Evolutionary conservation across 2,329 filamentous ascomycete genomes (phyloP), one percentile per base, ranked within the genome.

Genomic region (Epichloe uncinata): DNA sequence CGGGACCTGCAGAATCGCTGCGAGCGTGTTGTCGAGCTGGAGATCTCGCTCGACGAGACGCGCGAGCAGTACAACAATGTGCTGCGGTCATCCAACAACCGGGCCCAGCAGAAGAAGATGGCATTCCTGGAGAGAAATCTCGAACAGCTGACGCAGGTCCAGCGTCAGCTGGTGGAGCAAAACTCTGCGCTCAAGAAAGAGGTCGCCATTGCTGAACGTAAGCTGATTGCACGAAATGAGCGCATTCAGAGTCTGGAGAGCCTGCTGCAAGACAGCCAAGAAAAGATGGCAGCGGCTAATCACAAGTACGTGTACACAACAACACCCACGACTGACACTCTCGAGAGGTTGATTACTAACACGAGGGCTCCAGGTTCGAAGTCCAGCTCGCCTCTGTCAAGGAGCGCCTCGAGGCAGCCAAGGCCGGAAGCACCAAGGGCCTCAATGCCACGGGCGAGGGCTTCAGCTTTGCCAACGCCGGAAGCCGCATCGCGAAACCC

Each of bases 81-180:
- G 53, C 78, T 98, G 52, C 84, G 91, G 50, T 93, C 88, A 46
- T 95, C 88, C 57, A 98, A 98, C 75, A 97, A 95, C 74, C 85
- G 93, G 52, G 91, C 93, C 22, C 93, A 98, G 73, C 93, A 98
- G 71, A 98, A 98, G 85, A 98, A 98, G 79, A 97, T 98, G 87
- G 94, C 93, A 15, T 98, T 98, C 78, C 73, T 98, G 47, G 93
- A 98, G 73, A 85, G 93, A 63, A 98, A 98, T 66, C 81, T 98
- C 40, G 93, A 98, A 71, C 93, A 98, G 69, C 77, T 98, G 49
- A 98, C 93, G 3, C 88, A 95, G 63, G 93, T 98, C 49, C 93
- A 98, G 70, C 82, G 93, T 50, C 93, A 98, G 70, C 82, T 98
- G 12, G 93, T 98, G 34, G 93, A 98, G 73, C 93, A 98, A 69